phyloP scores from a whole-genome alignment of 352 stramenopile genomes.

The Globisporangium barbulae region DNA sequence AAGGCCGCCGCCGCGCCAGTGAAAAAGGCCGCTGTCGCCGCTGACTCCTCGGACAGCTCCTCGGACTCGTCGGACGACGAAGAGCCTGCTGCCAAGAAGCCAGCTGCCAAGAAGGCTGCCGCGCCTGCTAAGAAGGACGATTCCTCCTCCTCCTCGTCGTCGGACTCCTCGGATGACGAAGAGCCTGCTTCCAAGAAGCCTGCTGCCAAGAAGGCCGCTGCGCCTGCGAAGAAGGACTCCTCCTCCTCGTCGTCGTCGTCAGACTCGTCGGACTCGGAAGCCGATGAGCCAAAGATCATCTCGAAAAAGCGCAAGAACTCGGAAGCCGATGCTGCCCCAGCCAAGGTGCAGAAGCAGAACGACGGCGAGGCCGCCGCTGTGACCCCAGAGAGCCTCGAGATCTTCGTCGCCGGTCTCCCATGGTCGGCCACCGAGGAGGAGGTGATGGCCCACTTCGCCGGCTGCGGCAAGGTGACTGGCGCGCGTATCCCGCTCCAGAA shows the following conservation, averaged over 20 bases:
- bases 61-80: slow-evolving; percentile 65
- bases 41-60: slow-evolving; percentile 16
- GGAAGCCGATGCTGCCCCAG: slow-evolving; percentile 49
- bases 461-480: slow-evolving; percentile 86
- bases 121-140: slow-evolving; percentile 38
- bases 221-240: slow-evolving; percentile 37
- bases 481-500: slow-evolving; percentile 88
- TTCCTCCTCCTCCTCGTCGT: slow-evolving; percentile 31
- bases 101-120: slow-evolving; percentile 21
- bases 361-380: slow-evolving; percentile 61
- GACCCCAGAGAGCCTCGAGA: slow-evolving; percentile 51
- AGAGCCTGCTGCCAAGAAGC: slow-evolving; percentile 35
- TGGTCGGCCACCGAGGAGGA: slow-evolving; percentile 95
- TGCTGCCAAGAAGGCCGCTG: slow-evolving; percentile 19
- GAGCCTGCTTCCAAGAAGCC: slow-evolving; percentile 36
- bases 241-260: slow-evolving; percentile 31
- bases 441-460: slow-evolving; percentile 92
- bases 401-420: slow-evolving; percentile 93
- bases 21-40: slow-evolving; percentile 22
- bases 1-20: slow-evolving; percentile 26
- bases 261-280: slow-evolving; percentile 36
- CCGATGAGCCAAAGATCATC: slow-evolving; percentile 60
- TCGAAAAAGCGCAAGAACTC: slow-evolving; percentile 86
- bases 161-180: slow-evolving; percentile 63
- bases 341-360: slow-evolving; percentile 75